phyloP scores from a whole-genome alignment of 2,329 filamentous ascomycete genomes.

The Trichoderma sp. region DNA sequence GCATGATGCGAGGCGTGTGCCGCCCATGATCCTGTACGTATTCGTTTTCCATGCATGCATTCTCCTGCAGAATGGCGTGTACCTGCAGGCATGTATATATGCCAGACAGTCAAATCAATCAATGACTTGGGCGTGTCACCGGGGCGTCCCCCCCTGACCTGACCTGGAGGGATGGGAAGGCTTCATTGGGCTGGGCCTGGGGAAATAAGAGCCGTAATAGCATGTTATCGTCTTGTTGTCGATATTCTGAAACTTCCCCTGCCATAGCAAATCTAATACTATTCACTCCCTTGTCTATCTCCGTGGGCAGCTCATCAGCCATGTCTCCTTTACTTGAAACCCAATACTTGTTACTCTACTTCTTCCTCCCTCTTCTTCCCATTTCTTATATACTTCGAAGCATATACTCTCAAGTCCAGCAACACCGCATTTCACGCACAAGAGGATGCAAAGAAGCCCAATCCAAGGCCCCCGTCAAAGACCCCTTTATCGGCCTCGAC shows the following conservation, averaged over 20 bases:
- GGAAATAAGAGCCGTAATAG: not conserved
- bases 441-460: slow-evolving; percentile 34
- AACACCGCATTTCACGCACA: slow-evolving; percentile 29
- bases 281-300: not conserved
- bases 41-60: not conserved
- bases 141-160: not conserved
- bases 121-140: not conserved
- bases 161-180: not conserved
- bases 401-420: slow-evolving; percentile 29
- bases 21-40: not conserved
- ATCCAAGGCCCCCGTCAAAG: slow-evolving; percentile 35
- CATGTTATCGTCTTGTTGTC: too few species aligned
- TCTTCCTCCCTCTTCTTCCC: slow-evolving; percentile 2
- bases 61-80: too few species aligned
- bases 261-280: not conserved
- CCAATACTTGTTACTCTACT: slow-evolving; percentile 7
- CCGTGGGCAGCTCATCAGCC: not conserved
- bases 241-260: not conserved
- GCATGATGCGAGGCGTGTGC: not conserved
- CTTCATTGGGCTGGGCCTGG: not conserved
- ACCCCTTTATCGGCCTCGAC: slow-evolving; percentile 42
- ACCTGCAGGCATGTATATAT: not conserved
- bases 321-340: not conserved
- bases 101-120: not conserved
- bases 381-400: slow-evolving; percentile 8